Percentiles rank a stretch among this genome's conserved stretches.
These are phyloP conservation scores for Botryosphaeria agaves DNA, from an alignment of 2,329 filamentous ascomycete species.

Conservation along the genomic window DNA sequence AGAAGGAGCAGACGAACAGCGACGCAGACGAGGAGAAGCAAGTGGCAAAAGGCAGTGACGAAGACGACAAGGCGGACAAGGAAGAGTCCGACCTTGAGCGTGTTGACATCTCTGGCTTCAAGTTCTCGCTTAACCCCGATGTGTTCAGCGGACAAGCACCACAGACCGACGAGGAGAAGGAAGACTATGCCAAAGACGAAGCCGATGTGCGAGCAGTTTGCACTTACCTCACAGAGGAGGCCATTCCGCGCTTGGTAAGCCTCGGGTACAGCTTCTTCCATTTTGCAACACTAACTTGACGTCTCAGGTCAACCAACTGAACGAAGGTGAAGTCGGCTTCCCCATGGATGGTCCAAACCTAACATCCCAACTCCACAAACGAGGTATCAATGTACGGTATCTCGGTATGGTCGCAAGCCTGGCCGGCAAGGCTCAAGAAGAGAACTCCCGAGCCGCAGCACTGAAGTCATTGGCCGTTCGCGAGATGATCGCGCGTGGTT, in stretches of 20 bases:
- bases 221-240: conserved; percentile 54
- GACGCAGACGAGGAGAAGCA: conserved; percentile 8
- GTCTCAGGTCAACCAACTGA: conserved; percentile 52
- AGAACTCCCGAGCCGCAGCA: conserved; percentile 56
- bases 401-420: conserved; percentile 67
- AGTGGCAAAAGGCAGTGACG: conserved; percentile 6
- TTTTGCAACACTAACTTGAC: conserved; percentile 1
- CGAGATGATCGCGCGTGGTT: conserved; percentile 88
- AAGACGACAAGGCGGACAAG: conserved; percentile 12
- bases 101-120: conserved; percentile 75
- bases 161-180: conserved; percentile 80
- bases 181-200: conserved; percentile 68
- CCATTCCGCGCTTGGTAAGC: conserved; percentile 56
- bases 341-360: conserved; percentile 96
- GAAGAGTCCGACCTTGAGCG: conserved; percentile 37
- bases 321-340: conserved; percentile 87
- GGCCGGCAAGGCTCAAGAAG: conserved; percentile 35
- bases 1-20: conserved; percentile 17
- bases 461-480: conserved; percentile 63
- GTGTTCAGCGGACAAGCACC: conserved; percentile 85
- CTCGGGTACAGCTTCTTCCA: neutral
- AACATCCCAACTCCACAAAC: conserved; percentile 78
- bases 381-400: conserved; percentile 92
- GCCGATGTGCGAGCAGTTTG: conserved; percentile 74
- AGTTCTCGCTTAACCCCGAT: conserved; percentile 82